Percentiles rank a stretch among this genome's conserved stretches.
These are phyloP conservation scores for Aureobasidium subglaciale DNA, from an alignment of 2,329 filamentous ascomycete genomes.

Conservation along the genomic window DNA sequence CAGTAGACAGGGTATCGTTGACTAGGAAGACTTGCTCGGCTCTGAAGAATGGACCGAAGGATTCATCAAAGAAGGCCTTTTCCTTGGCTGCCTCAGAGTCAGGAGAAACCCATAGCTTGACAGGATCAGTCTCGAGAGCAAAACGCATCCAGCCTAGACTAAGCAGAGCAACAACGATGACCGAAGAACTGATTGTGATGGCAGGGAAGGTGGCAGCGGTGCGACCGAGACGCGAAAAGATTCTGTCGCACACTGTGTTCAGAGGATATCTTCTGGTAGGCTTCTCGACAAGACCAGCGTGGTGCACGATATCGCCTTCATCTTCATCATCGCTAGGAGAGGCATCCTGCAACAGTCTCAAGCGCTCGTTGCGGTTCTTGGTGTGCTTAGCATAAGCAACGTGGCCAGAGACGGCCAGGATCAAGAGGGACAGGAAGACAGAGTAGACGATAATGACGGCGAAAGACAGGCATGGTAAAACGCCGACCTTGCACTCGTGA, in stretches of 20 bases:
- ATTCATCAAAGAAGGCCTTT: conserved; percentile 86
- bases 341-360: conserved; percentile 80
- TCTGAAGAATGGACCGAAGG: conserved; percentile 93
- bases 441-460: conserved; percentile 82
- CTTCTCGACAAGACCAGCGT: conserved; percentile 68
- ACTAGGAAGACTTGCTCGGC: conserved; percentile 90
- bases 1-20: conserved; percentile 65
- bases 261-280: conserved; percentile 73
- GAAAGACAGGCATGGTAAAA: conserved; percentile 89
- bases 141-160: conserved; percentile 87
- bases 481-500: conserved; percentile 72
- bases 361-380: conserved; percentile 67
- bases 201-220: conserved; percentile 75
- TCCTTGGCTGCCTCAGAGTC: conserved; percentile 84
- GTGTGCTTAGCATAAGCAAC: conserved; percentile 68
- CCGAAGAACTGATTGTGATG: conserved; percentile 68
- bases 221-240: conserved; percentile 75
- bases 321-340: conserved; percentile 87
- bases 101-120: conserved; percentile 93
- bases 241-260: conserved; percentile 72
- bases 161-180: conserved; percentile 69
- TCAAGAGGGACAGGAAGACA: conserved; percentile 61
- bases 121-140: conserved; percentile 82
- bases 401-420: conserved; percentile 63
- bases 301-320: conserved; percentile 75